Evolutionary conservation across 2,329 filamentous ascomycete species (phyloP).

Genomic region (Fusarium sp.): DNA sequence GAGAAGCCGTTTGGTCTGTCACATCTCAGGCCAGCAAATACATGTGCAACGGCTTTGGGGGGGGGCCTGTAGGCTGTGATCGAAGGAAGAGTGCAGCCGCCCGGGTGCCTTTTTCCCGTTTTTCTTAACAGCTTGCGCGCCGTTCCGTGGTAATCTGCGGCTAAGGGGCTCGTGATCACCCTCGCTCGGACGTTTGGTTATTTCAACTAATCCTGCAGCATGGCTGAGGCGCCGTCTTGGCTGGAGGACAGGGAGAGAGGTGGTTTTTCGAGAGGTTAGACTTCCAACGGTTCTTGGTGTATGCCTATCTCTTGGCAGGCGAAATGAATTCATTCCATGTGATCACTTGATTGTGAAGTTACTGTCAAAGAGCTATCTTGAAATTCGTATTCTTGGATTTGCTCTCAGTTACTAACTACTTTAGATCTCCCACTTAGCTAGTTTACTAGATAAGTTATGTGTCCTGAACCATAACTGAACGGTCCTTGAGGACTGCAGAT

Average conservation of each 20-base stretch:
- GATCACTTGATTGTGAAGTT: neutral
- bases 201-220: constrained; percentile 18
- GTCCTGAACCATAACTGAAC: neutral
- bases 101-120: neutral
- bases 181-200: neutral
- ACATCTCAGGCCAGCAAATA: neutral
- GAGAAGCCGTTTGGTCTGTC: neutral
- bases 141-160: constrained; percentile 17
- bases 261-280: neutral
- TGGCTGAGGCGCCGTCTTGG: neutral
- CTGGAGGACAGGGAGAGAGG: neutral
- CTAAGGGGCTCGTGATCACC: neutral
- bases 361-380: neutral
- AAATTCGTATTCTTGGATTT: neutral
- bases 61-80: neutral
- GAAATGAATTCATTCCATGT: neutral
- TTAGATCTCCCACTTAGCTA: neutral
- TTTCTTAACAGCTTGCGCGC: constrained; percentile 3
- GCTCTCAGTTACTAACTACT: neutral
- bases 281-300: neutral
- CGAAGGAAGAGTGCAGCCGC: neutral
- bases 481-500: neutral
- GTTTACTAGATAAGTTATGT: neutral
- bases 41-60: constrained; percentile 8
- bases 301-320: neutral